Conservation (phyloP, 768 basidiomycete genomes). For the Hygrophoropsis aurantiaca region DNA sequence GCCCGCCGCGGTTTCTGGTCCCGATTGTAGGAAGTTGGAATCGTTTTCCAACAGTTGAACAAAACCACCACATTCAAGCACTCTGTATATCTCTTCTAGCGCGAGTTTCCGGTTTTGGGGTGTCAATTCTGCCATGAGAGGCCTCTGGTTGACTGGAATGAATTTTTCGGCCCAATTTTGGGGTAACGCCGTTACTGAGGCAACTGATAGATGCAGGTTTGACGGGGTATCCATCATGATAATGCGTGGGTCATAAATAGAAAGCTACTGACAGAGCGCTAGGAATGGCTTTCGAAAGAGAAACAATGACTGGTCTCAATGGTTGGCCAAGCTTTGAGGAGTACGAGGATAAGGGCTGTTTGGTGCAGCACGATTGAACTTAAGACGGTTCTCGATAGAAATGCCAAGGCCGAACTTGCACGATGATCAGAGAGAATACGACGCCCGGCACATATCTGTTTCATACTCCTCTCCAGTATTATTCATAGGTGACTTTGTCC, state of each 20-base stretch:
- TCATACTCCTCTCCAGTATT: constrained; percentile 40
- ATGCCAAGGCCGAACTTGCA: too few relatives aligned
- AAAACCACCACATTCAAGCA: constrained; percentile 32
- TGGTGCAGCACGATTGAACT: too few relatives aligned
- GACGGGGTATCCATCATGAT: constrained; percentile 2
- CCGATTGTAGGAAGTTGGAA: constrained; percentile 11
- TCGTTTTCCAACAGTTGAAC: constrained; percentile 31
- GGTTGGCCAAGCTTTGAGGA: too few relatives aligned
- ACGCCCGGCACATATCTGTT: constrained; percentile 41
- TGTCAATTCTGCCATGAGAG: constrained; percentile 28
- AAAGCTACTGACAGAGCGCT: constrained; percentile 24
- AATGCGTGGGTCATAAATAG: constrained; percentile 14
- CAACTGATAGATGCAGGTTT: constrained; percentile 19
- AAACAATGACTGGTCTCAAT: constrained; percentile 13
- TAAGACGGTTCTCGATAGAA: too few relatives aligned
- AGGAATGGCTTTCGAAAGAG: constrained; percentile 14
- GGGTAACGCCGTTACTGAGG: constrained; percentile 28
- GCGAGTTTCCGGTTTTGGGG: constrained; percentile 24
- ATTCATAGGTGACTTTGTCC: constrained; percentile 49
- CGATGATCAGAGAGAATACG: too few relatives aligned
- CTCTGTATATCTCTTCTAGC: constrained; percentile 28
- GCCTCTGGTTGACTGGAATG: constrained; percentile 30
- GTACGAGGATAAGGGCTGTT: too few relatives aligned
- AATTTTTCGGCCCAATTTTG: constrained; percentile 29
- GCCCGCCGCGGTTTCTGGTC: constrained; percentile 10